Base-by-base conservation (phyloP, 2,329 filamentous ascomycete species). In the Stromatinia cepivora region DNA sequence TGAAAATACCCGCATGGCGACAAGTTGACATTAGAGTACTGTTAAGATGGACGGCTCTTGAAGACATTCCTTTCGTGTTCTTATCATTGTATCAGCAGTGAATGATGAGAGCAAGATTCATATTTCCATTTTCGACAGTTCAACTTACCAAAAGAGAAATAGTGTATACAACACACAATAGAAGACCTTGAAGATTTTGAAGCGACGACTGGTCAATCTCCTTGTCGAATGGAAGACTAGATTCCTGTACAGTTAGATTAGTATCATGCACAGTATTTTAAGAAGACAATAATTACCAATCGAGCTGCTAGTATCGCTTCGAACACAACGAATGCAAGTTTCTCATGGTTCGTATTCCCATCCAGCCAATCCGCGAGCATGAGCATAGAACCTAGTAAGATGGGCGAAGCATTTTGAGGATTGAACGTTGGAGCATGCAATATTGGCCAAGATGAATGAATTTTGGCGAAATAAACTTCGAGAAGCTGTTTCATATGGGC, bases 391-490 rank as follows among this genome's bases (percentile, higher is more conserved):
- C 64, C 64, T n/a, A 66, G 13, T 17, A 66, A 48, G 15, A 66
- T 57, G 1, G 64, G 52, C 1, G 64, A 66, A 45, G 15, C 28
- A 58, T 7, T 36, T n/a, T 54, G 39, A 34, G 52, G 4, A 28
- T 36, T 17, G 15, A 66, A 66, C 6, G 64, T 66, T 22, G 64
- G 39, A 45, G 64, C 64, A 20, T 66, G 64, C 28, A 66, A 48
- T 17, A 66, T 25, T 20, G 64, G 52, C 64, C 64, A 66, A 34
- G 13, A 66, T 42, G 64, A 53, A 48, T 66, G 64, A 2, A 66
- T 34, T 57, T 58, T 31, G 13, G 25, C 22, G 5, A 66, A 66
- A 57, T 58, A 66, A 2, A 58, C 6, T 25, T 54, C 25, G 9
- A 66, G 52, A 42, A 66, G 52, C 9, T 46, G 20, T 5, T 36